Conservation (phyloP, 345 rosid genomes). For the Boechera retrofracta region DNA sequence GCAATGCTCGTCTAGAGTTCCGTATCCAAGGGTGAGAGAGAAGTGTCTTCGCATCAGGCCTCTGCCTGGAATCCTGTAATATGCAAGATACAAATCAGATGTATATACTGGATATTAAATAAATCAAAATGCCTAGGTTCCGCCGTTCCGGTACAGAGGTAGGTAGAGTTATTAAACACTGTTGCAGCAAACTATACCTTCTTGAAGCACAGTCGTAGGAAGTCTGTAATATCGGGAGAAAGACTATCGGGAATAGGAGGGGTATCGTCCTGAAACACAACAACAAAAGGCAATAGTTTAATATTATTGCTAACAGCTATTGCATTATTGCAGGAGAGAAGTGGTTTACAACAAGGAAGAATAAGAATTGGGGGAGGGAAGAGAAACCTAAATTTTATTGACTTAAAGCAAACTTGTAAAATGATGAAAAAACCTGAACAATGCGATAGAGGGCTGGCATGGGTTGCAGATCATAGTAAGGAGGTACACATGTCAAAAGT, state of each 20-base stretch:
- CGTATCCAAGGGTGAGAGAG: slow-evolving; percentile 99
- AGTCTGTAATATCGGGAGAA: slow-evolving; percentile 94
- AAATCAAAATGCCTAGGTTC: slow-evolving; percentile 16
- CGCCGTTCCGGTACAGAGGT: not conserved
- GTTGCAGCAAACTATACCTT: slow-evolving; percentile 60
- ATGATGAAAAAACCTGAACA: slow-evolving; percentile 72
- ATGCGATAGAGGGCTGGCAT: slow-evolving; percentile 99
- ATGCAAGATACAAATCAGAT: slow-evolving; percentile 39
- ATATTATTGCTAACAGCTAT: not conserved
- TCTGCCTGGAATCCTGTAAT: slow-evolving; percentile 89
- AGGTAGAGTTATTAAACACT: slow-evolving; percentile 16
- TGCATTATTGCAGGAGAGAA: not conserved
- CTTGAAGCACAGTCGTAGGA: slow-evolving; percentile 90
- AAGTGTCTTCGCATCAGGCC: slow-evolving; percentile 97
- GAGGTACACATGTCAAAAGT: slow-evolving; percentile 96
- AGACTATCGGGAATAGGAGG: slow-evolving; percentile 98
- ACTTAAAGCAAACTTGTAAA: slow-evolving; percentile 29
- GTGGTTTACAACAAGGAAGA: slow-evolving; percentile 23
- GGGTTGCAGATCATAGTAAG: slow-evolving; percentile 98
- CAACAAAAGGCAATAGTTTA: slow-evolving; percentile 20
- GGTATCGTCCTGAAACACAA: slow-evolving; percentile 71
- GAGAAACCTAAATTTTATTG: not conserved
- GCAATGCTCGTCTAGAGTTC: slow-evolving; percentile 83
- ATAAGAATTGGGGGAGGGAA: not conserved
- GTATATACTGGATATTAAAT: not conserved